Evolutionary conservation across 805 yeast species (phyloP), one percentile per base, ranked within the genome.

Genomic region (Metschnikowia kunwiensis): DNA sequence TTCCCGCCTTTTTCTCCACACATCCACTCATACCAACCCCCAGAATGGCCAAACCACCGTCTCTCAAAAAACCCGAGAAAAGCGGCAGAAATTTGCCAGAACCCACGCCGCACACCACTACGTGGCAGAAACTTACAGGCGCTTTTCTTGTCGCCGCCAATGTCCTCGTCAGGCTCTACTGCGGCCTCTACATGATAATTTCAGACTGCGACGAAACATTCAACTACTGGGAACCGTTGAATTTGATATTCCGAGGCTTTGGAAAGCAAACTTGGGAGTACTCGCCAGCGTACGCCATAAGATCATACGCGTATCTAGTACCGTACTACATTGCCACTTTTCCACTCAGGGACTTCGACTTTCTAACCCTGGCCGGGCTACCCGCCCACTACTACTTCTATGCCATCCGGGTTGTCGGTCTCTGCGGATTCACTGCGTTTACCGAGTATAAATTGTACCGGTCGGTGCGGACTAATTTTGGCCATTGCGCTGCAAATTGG

Each of bases 181-280:
- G 72, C 40, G 74, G 80, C 4, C 50, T 75, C 41, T 64, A 63
- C 50, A 78, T 86, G 57, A 79, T 87, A 24, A 82, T 91, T 18
- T 77, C 93, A 2, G 97, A 89, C 51, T 89, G 97, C 56, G 97
- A 91, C 58, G 97, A 91, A 58, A 76, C 80, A 0, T 91, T 77
- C 72, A 91, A 91, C 55, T 91, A 86, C 61, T 88, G 96, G 91
- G 97, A 91, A 47, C 96, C 97, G 1, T 65, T 91, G 40, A 89
- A 91, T 55, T 69, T 82, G 34, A 48, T 89, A 23, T 60, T 82
- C 1, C 73, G 95, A 46, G 83, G 82, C 2, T 86, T 87, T 57
- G 97, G 97, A 2, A 84, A 88, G 50, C 88, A 88, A 58, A 89
- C 97, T 0, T 89, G 97, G 97, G 97, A 89, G 55, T 91, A 89